Evolutionary conservation across 2,329 filamentous ascomycete species (phyloP).

Genomic region (Hirsutella thompsonii): DNA sequence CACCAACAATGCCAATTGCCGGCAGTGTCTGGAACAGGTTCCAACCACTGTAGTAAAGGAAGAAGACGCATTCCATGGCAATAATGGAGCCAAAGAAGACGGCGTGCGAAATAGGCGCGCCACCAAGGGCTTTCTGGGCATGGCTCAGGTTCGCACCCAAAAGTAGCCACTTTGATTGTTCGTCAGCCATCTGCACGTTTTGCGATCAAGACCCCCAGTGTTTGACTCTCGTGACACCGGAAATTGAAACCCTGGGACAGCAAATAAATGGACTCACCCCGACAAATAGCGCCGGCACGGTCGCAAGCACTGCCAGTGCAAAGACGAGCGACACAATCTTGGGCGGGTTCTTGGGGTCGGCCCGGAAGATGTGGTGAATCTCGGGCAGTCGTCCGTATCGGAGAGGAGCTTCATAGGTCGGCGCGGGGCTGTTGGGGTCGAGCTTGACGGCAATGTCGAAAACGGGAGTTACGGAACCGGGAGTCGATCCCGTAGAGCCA

Average conservation of each 20-base stretch:
- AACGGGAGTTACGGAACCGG: conserved; percentile 51
- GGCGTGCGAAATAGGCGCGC: conserved; percentile 67
- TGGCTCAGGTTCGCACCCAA: conserved; percentile 78
- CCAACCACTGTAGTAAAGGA: conserved; percentile 87
- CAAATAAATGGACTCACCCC: conserved; percentile 31
- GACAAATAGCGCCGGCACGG: conserved; percentile 61
- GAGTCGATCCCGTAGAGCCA: conserved; percentile 69
- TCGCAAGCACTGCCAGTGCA: conserved; percentile 55
- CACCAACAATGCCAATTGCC: conserved; percentile 51
- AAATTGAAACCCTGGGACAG: neutral
- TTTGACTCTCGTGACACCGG: too few species aligned
- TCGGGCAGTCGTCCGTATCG: conserved; percentile 75
- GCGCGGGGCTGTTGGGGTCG: conserved; percentile 47
- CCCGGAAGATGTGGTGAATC: conserved; percentile 84
- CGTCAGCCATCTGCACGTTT: too few species aligned
- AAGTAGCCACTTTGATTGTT: conserved; percentile 52
- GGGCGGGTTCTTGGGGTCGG: conserved; percentile 68
- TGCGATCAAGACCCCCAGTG: too few species aligned
- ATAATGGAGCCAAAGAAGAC: conserved; percentile 81
- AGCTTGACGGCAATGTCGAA: conserved; percentile 61
- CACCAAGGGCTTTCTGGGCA: conserved; percentile 57
- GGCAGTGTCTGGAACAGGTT: conserved; percentile 84
- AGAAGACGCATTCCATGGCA: conserved; percentile 83
- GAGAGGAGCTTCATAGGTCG: conserved; percentile 52
- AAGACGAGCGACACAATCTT: conserved; percentile 71